Evolutionary conservation across 805 yeast species (phyloP), one percentile per base, ranked within the genome.

Genomic region (Aciculoconidium aculeatum): DNA sequence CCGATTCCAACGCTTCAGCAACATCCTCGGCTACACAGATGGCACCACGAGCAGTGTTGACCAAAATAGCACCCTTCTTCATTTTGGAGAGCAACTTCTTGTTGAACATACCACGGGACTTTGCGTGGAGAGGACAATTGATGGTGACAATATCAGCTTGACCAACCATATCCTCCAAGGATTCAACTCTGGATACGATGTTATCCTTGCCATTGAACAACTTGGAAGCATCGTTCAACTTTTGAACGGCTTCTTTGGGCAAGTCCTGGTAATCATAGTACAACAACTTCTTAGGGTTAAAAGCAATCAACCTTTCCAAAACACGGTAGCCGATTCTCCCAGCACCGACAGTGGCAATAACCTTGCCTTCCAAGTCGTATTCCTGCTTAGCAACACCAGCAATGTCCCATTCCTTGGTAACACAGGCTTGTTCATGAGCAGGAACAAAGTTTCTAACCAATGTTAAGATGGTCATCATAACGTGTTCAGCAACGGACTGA

Each of bases 291-390:
- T 76, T 76, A 34, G 86, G 84, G 49, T 77, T 76, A 63, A 82
- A 82, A 2, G 90, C 77, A 35, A 70, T 63, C 44, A 81, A 56
- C 50, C 90, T 70, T 57, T 79, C 80, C 48, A 82, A 64, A 14
- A 82, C 81, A 36, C 85, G 69, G 63, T 72, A 77, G 15, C 92
- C 92, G 44, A 82, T 83, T 54, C 90, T 71, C 30, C 90, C 88
- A 18, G 80, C 80, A 34, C 87, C 90, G 39, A 81, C 79, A 24
- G 87, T 80, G 13, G 80, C 79, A 35, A 81, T 65, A 20, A 74
- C 80, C 58, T 80, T 80, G 32, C 72, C 82, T 53, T 81, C 88
- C 35, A 81, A 49, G 45, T 81, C 88, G 42, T 71, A 80, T 21
- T 79, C 73, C 45, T 77, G 76, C 56, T 77, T 77, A 34, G 86